Evolutionary conservation across 148 eudicot genomes (phyloP).

Genomic region (Hydrangea macrophylla): DNA sequence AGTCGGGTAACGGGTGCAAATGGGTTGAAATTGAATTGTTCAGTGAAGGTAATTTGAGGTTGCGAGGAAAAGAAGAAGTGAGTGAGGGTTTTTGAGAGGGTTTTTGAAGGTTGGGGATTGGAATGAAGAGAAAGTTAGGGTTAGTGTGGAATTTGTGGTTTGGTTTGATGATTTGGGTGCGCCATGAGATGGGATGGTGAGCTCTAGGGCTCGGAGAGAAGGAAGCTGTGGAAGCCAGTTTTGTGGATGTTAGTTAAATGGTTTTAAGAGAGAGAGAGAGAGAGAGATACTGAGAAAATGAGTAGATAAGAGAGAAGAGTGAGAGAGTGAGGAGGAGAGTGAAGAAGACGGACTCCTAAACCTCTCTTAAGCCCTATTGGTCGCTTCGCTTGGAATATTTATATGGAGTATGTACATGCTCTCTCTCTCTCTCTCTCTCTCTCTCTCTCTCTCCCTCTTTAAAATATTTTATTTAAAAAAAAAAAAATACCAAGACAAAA

Average conservation of each 20-base stretch:
- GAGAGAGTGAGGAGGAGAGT: not conserved
- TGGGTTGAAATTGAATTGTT: constrained; percentile 33
- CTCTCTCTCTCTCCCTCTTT: no score
- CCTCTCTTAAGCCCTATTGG: constrained; percentile 1
- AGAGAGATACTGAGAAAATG: not conserved
- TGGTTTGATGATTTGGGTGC: constrained; percentile 1
- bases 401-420: no score
- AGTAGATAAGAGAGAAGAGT: not conserved
- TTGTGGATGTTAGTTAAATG: not conserved
- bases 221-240: constrained; percentile 61
- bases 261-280: not conserved
- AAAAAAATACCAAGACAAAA: no score
- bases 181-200: constrained; percentile 35
- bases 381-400: no score
- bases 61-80: constrained; percentile 52
- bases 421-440: no score
- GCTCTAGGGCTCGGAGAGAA: constrained; percentile 57
- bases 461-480: no score
- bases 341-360: not conserved
- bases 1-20: constrained; percentile 46
- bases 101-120: constrained; percentile 24
- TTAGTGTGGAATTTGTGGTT: constrained; percentile 24
- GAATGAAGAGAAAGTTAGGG: constrained; percentile 28
- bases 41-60: constrained; percentile 47
- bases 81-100: constrained; percentile 20